Conservation (phyloP, 2,329 filamentous ascomycete genomes). For the Microdochium nivale region DNA sequence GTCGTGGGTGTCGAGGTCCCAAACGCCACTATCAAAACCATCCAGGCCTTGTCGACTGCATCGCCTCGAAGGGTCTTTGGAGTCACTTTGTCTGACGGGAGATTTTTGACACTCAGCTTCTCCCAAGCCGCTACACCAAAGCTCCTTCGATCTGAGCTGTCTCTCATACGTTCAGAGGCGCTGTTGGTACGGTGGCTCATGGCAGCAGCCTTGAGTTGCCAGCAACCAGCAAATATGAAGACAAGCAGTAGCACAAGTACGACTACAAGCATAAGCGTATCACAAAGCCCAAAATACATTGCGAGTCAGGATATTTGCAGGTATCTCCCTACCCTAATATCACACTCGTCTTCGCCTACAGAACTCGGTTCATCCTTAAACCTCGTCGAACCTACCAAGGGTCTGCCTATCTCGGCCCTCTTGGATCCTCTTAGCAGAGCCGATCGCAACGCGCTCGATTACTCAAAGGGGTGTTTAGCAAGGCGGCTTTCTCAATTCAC, state of each 20-base stretch:
- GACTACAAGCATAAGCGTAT: background rate
- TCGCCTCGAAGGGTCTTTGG: conserved; percentile 25
- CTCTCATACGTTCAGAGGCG: conserved; percentile 34
- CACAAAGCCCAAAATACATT: conserved; percentile 2
- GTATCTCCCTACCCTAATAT: conserved; percentile 31
- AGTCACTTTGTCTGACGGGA: conserved; percentile 31
- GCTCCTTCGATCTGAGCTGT: conserved; percentile 37
- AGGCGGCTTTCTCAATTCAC: conserved; percentile 32
- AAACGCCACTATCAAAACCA: background rate
- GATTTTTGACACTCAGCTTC: conserved; percentile 30
- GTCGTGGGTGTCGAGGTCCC: background rate
- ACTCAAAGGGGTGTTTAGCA: conserved; percentile 37
- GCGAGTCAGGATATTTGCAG: conserved; percentile 13
- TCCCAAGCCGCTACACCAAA: conserved; percentile 31
- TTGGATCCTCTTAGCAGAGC: conserved; percentile 19
- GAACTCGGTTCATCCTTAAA: conserved; percentile 29
- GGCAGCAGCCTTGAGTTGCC: conserved; percentile 9
- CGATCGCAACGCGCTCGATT: conserved; percentile 31
- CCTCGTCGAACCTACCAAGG: conserved; percentile 28
- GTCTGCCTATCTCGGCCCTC: conserved; percentile 28
- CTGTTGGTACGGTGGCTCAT: conserved; percentile 34
- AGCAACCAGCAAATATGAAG: background rate
- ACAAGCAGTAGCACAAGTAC: no score
- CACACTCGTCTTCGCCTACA: conserved; percentile 21
- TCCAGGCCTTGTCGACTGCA: background rate